Base-by-base conservation (phyloP, 208 protist genomes). In the Hexamita inflata region DNA sequence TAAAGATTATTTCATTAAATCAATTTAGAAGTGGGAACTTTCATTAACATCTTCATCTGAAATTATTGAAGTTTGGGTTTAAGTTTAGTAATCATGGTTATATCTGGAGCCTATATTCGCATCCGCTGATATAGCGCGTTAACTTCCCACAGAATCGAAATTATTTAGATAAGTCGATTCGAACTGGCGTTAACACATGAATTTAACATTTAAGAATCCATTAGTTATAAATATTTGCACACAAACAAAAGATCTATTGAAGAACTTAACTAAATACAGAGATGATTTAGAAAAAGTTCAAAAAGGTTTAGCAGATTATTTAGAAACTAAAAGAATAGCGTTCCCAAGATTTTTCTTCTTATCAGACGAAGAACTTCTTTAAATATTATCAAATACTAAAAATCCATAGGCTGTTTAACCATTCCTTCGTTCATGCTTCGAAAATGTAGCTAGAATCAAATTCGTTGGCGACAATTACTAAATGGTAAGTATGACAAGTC, bases 291-390 rank as follows among this genome's bases (percentile, higher is more conserved):
- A 94, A 75, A 80, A 89, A 59, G 91, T 96, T 77, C 91, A 94
- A 76, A 96, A 96, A 84, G 82, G 83, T 60, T 77, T 96, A 30
- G 90, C 95, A 80, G 88, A 94, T 49, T 96, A 95, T 81, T 83
- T 96, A 26, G 92, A 95, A 74, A 94, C 91, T 30, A 95, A 96
- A 83, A 83, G 93, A 59, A 83, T 88, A 59, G 89, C 88, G 19
- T 96, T 96, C 80, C 92, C 93, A 60, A 87, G 93, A 28, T 98
- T 98, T 86, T 98, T 95, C 88, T 98, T 98, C 82, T 91, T 96
- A 30, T 96, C 93, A 39, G 92, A 98, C 80, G 90, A 91, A 60
- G 90, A 93, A 77, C 82, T 98, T 70, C 86, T 98, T 42, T 70
- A 88, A 28, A 95, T 96, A 49, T 79, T 96, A 13, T 93, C 91